Percentiles rank a stretch among this genome's conserved stretches.
phyloP scores from a whole-genome alignment of 371 early-diverging fungal species.

The Apophysomyces sp. region DNA sequence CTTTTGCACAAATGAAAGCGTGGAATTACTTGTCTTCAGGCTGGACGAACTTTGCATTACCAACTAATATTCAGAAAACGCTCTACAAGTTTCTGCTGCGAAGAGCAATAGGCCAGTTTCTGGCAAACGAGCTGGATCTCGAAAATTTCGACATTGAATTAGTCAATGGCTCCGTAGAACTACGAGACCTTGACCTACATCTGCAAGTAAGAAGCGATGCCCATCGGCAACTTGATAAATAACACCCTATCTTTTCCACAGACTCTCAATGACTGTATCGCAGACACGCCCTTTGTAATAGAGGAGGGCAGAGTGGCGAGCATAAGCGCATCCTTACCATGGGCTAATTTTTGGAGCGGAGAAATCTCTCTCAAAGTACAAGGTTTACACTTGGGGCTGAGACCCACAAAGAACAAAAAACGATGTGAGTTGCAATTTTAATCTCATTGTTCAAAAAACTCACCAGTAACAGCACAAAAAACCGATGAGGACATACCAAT shows the following conservation, averaged over 20 bases:
- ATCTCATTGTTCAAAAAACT: background rate
- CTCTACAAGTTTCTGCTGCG: conserved; percentile 83
- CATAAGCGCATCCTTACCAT: conserved; percentile 78
- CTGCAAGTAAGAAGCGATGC: conserved; percentile 56
- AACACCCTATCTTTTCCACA: conserved; percentile 13
- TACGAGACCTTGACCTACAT: conserved; percentile 80
- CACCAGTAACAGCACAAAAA: conserved; percentile 6
- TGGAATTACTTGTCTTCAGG: conserved; percentile 46
- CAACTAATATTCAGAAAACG: conserved; percentile 79
- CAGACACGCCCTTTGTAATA: conserved; percentile 69
- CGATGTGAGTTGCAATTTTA: conserved; percentile 22
- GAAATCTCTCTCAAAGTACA: conserved; percentile 77
- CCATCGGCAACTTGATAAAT: background rate
- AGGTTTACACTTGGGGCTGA: conserved; percentile 64
- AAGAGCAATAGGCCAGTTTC: conserved; percentile 82
- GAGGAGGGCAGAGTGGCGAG: conserved; percentile 66
- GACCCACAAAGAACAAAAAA: conserved; percentile 45
- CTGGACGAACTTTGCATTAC: conserved; percentile 55
- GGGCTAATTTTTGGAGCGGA: conserved; percentile 81
- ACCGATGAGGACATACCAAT: conserved; percentile 66
- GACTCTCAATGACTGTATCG: conserved; percentile 72
- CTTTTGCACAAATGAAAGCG: conserved; percentile 33
- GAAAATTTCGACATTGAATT: conserved; percentile 88
- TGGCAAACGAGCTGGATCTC: conserved; percentile 76
- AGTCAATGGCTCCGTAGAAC: conserved; percentile 75